Evolutionary conservation across 306 rosid species (phyloP), one percentile per base, ranked within the genome.

Genomic region (Rosa chinensis): DNA sequence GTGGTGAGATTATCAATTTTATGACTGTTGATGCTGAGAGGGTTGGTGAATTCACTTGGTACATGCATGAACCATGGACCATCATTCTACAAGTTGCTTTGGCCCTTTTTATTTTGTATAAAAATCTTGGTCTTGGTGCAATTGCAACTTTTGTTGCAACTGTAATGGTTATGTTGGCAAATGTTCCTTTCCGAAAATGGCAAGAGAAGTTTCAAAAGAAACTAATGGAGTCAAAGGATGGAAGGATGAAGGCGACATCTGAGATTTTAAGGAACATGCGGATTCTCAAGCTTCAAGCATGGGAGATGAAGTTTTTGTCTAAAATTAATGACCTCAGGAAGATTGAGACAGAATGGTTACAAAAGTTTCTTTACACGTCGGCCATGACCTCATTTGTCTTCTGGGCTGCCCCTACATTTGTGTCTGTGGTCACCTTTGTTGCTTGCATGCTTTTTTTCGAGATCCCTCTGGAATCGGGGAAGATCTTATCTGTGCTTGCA

Each of bases 261-360:
- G 98, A 94, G 89, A 85, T 88, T 77, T 82, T 94, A 47, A 88
- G 86, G 87, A 94, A 88, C 86, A 90, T 92, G 97, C 87, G 91
- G 86, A 90, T 89, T 82, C 94, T 94, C 37, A 92, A 94, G 83
- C 87, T 94, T 25, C 98, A 92, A 76, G 97, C 89, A 45, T 94
- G 97, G 98, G 97, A 94, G 76, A 92, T 94, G 88, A 94, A 92
- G 89, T 94, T 92, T 83, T 82, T 94, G 35, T 82, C 97, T 1
- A 94, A 87, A 84, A 84, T 94, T 70, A 42, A 77, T 35, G 86
- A 83, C 39, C 75, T 90, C 16, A 86, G 98, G 86, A 81, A 84
- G 61, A 72, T 16, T 6, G 97, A 94, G 88, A 77, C 84, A 20
- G 84, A 75, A 10, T 94, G 94, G 94, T 78, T 94, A 45, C 90